Percentiles rank a stretch among this genome's conserved stretches.
These are phyloP conservation scores for Geoglossum cookeanum DNA, from an alignment of 2,329 filamentous ascomycete species.

Conservation along the genomic window DNA sequence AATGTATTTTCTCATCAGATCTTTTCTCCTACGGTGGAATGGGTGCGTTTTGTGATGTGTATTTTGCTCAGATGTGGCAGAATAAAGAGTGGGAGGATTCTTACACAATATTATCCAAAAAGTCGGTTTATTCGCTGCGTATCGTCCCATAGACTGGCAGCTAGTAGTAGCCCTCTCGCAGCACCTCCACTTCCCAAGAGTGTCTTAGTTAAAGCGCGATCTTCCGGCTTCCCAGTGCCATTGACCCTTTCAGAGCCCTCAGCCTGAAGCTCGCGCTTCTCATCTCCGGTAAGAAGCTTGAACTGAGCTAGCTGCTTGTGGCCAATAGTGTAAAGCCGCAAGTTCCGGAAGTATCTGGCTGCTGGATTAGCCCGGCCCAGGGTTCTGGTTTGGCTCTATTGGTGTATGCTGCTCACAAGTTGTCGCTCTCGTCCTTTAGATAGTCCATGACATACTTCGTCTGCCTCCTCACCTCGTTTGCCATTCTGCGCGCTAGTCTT, in stretches of 20 bases:
- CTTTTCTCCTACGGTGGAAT: background rate
- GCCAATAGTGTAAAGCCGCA: slow-evolving; percentile 9
- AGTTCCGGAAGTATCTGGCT: slow-evolving; percentile 8
- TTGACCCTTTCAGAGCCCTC: background rate
- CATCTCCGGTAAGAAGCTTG: slow-evolving; percentile 9
- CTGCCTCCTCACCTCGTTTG: slow-evolving; percentile 1
- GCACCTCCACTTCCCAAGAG: slow-evolving; percentile 9
- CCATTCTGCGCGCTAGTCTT: background rate
- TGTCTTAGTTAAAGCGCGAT: slow-evolving; percentile 8
- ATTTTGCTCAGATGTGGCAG: background rate
- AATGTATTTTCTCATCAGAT: background rate
- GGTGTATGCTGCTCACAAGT: background rate
- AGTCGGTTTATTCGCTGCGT: no score
- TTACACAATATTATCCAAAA: no score
- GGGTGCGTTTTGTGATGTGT: background rate
- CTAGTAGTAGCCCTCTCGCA: slow-evolving; percentile 9
- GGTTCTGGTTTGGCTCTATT: background rate
- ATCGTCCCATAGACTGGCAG: background rate
- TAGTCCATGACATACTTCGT: slow-evolving; percentile 9
- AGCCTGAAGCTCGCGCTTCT: slow-evolving; percentile 7
- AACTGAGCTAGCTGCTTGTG: slow-evolving; percentile 5
- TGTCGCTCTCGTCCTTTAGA: slow-evolving; percentile 8
- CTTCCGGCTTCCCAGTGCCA: background rate
- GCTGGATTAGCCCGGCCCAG: background rate
- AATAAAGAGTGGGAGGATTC: background rate